Percentiles rank a stretch among this genome's conserved stretches.
phyloP scores from a whole-genome alignment of 805 yeast genomes.

The Candida maesae region DNA sequence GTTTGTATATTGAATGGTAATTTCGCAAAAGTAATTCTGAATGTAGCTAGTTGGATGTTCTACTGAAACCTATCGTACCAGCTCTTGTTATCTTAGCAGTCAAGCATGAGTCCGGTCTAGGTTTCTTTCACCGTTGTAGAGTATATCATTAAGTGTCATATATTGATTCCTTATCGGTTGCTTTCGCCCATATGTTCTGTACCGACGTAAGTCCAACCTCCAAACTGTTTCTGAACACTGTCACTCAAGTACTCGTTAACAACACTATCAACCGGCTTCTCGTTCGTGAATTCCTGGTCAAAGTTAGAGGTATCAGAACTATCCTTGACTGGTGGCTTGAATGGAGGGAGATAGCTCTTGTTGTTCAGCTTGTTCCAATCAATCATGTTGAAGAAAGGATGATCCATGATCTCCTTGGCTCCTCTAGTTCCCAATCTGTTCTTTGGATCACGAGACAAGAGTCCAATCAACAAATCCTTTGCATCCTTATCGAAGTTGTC shows the following conservation, averaged over 20 bases:
- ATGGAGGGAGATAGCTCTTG: constrained; percentile 93
- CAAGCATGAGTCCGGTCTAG: too few relatives aligned
- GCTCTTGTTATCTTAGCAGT: too few relatives aligned
- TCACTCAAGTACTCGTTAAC: constrained; percentile 90
- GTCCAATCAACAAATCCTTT: constrained; percentile 66
- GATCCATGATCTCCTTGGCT: constrained; percentile 78
- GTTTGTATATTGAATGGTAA: constrained; percentile 19
- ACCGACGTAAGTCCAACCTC: constrained; percentile 97
- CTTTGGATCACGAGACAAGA: constrained; percentile 82
- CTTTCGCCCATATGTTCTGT: constrained; percentile 43
- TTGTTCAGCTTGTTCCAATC: constrained; percentile 82
- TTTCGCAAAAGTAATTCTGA: constrained; percentile 7
- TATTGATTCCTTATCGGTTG: background rate
- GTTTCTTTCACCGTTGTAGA: too few relatives aligned
- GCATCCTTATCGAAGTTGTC: constrained; percentile 84
- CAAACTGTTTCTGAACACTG: constrained; percentile 95
- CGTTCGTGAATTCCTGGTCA: constrained; percentile 87
- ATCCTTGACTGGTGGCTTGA: constrained; percentile 84
- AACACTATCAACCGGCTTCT: constrained; percentile 91
- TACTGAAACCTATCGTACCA: too few relatives aligned
- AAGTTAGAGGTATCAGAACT: constrained; percentile 90
- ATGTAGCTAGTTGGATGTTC: too few relatives aligned
- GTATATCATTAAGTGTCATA: too few relatives aligned
- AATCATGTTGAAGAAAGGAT: constrained; percentile 81
- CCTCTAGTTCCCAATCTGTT: constrained; percentile 76